Conservation (phyloP, 148 eudicot genomes). For the Rhododendron vialii region DNA sequence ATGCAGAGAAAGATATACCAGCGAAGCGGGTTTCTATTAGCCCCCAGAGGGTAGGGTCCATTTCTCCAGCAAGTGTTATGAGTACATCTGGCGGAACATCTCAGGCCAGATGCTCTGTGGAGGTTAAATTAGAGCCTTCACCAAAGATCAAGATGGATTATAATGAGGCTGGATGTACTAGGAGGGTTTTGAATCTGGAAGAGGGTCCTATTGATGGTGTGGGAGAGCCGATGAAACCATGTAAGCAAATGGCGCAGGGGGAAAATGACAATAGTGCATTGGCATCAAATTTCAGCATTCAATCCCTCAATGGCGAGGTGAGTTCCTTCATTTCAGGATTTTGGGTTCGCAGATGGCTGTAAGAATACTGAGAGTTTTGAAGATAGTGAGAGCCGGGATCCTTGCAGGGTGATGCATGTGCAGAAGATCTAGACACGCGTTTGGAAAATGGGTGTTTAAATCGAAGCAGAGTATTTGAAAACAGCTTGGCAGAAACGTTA, state of each 20-base stretch:
- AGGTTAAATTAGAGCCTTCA: slow-evolving; percentile 16
- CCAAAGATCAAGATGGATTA: slow-evolving; percentile 13
- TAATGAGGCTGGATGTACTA: slow-evolving; percentile 22
- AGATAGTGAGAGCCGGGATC: slow-evolving; percentile 37
- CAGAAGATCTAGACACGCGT: slow-evolving; percentile 24
- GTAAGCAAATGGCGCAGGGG: slow-evolving; percentile 18
- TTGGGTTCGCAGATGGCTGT: slow-evolving; percentile 35
- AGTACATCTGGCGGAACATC: slow-evolving; percentile 23
- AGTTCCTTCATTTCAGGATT: slow-evolving; percentile 44
- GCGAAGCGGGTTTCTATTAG: slow-evolving; percentile 56
- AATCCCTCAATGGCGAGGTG: slow-evolving; percentile 46
- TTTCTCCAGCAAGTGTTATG: slow-evolving; percentile 41
- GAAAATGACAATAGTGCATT: slow-evolving; percentile 11
- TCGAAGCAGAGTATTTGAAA: slow-evolving; percentile 40
- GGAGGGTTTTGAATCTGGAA: slow-evolving; percentile 23
- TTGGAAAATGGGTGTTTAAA: slow-evolving; percentile 32
- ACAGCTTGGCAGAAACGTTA: slow-evolving; percentile 43
- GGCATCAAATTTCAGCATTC: slow-evolving; percentile 24
- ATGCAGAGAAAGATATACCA: slow-evolving; percentile 25
- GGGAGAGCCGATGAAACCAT: slow-evolving; percentile 24
- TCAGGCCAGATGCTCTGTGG: slow-evolving; percentile 25
- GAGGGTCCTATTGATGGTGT: slow-evolving; percentile 24
- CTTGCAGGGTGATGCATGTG: slow-evolving; percentile 52
- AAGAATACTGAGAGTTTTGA: slow-evolving; percentile 34
- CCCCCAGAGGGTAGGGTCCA: slow-evolving; percentile 40